Conservation (phyloP, 2,329 filamentous ascomycete genomes). For the Fusarium mundagurra region DNA sequence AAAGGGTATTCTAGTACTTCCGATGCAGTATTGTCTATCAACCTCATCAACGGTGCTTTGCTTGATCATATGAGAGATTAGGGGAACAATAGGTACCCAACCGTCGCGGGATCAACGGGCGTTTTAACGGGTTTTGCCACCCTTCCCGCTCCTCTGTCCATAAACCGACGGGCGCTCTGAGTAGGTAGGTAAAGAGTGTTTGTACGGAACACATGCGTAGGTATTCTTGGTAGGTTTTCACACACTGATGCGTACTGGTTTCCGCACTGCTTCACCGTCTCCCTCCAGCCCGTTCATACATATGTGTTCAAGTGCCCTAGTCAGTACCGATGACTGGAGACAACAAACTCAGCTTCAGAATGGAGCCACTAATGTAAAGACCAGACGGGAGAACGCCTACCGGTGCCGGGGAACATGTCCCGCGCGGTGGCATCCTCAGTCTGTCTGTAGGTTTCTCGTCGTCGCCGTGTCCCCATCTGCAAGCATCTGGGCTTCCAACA, state of each 20-base stretch:
- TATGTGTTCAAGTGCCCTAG: not conserved
- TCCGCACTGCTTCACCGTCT: not conserved
- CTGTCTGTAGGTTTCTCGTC: conserved; percentile 12
- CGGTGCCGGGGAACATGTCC: conserved; percentile 31
- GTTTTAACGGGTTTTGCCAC: conserved; percentile 21
- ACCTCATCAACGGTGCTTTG: conserved; percentile 6
- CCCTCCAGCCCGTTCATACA: not conserved
- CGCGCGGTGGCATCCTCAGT: conserved; percentile 14
- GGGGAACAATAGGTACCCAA: conserved; percentile 9
- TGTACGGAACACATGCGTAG: not conserved
- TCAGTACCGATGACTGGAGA: not conserved
- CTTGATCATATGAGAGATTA: conserved; percentile 21
- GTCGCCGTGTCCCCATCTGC: conserved; percentile 17
- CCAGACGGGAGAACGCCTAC: conserved; percentile 16
- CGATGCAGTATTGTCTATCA: not conserved
- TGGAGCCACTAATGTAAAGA: conserved; percentile 28
- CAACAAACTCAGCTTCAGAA: not conserved
- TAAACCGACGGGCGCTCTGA: not conserved
- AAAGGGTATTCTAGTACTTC: not conserved
- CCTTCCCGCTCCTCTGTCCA: not conserved
- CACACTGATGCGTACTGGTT: not conserved
- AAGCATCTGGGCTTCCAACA: conserved; percentile 11
- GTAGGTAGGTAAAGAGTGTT: not conserved
- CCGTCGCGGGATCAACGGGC: conserved; percentile 16
- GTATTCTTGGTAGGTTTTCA: not conserved